Conservation (phyloP, 768 basidiomycete genomes). For the Boletus rubescentipes region DNA sequence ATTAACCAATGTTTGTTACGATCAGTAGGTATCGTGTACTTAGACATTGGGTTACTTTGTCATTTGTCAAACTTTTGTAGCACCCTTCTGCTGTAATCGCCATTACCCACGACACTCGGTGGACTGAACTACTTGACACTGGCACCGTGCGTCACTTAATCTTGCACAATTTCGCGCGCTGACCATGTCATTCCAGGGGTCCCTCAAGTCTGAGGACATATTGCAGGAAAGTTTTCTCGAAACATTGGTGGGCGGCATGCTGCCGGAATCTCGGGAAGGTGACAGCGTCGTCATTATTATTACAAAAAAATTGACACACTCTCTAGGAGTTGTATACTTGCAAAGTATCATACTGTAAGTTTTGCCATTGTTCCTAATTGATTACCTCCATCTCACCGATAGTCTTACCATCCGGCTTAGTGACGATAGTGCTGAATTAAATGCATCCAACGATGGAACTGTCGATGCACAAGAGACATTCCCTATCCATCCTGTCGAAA, state of each 20-base stretch:
- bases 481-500: no score
- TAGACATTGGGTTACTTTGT: no score
- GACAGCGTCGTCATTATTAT: background rate
- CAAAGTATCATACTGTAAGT: background rate
- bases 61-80: background rate
- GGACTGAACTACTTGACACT: background rate
- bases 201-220: background rate
- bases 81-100: background rate
- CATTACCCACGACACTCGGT: background rate
- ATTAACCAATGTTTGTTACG: background rate
- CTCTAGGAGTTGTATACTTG: background rate
- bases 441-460: no score
- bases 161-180: no score
- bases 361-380: no score
- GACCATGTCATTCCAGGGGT: background rate
- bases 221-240: background rate
- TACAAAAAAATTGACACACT: background rate
- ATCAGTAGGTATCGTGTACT: background rate
- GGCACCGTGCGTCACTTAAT: background rate
- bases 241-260: background rate
- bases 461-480: no score
- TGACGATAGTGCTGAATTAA: no score
- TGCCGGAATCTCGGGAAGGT: background rate
- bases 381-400: no score
- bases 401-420: no score